phyloP scores from a whole-genome alignment of 2,329 filamentous ascomycete genomes.

The Phoma sp. region DNA sequence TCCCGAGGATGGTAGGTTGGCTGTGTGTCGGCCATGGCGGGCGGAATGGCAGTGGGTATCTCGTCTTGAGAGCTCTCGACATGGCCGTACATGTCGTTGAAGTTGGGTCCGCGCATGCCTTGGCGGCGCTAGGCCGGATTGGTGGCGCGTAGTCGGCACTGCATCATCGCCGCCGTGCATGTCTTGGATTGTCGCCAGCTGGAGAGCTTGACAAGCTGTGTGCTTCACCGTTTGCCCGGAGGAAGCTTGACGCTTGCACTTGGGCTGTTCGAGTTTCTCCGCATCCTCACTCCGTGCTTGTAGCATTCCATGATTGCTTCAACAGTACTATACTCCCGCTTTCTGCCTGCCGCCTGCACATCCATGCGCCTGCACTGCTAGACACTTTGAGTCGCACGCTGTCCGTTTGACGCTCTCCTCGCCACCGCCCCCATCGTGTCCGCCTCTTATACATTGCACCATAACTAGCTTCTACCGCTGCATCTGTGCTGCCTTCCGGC shows the following conservation, averaged over 20 bases:
- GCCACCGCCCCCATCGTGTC: slow-evolving; percentile 9
- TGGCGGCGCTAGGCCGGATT: slow-evolving; percentile 13
- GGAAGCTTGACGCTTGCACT: not conserved
- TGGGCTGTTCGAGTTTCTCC: not conserved
- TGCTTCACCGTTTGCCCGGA: slow-evolving; percentile 1
- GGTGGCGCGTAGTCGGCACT: slow-evolving; percentile 5
- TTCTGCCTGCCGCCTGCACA: slow-evolving; percentile 29
- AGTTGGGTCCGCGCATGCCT: slow-evolving; percentile 25
- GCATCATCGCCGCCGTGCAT: slow-evolving; percentile 15
- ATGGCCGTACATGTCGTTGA: slow-evolving; percentile 18
- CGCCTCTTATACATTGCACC: slow-evolving; percentile 6
- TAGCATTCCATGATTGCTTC: slow-evolving; percentile 8
- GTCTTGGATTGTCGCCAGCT: slow-evolving; percentile 7
- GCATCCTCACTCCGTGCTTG: not conserved
- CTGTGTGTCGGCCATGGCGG: slow-evolving; percentile 47
- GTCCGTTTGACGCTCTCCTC: slow-evolving; percentile 15
- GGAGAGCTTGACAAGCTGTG: not conserved
- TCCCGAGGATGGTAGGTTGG: slow-evolving; percentile 73
- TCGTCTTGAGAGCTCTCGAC: slow-evolving; percentile 30
- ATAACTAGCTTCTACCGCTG: slow-evolving; percentile 1
- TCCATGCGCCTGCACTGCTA: slow-evolving; percentile 18
- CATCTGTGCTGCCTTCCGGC: not conserved
- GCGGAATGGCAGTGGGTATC: slow-evolving; percentile 34
- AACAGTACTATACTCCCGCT: slow-evolving; percentile 7
- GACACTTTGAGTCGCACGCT: slow-evolving; percentile 23